These are phyloP conservation scores for Ambrosia trifida DNA, from an alignment of 129 eudicot species.

Conservation along the genomic window DNA sequence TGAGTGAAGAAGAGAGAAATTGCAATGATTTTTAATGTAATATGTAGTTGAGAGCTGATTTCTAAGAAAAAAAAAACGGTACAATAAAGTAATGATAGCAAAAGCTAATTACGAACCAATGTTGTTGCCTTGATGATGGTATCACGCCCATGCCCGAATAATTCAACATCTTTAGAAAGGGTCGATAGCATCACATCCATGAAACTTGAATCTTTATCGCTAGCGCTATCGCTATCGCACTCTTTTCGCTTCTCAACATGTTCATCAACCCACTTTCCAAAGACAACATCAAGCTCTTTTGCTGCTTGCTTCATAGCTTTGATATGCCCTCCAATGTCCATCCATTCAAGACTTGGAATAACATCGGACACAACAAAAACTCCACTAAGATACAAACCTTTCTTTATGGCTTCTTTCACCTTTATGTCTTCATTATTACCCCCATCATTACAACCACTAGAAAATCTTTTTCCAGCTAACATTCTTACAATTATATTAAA, in stretches of 20 bases:
- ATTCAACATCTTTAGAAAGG: constrained; percentile 25
- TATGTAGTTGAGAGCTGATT: too few species aligned
- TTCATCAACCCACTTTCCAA: constrained; percentile 52
- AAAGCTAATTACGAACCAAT: constrained; percentile 32
- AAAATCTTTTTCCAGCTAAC: constrained; percentile 57
- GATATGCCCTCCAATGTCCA: constrained; percentile 66
- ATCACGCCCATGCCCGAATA: constrained; percentile 29
- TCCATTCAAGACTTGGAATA: constrained; percentile 51
- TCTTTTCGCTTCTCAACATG: constrained; percentile 36
- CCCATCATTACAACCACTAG: constrained; percentile 10
- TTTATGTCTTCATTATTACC: constrained; percentile 25
- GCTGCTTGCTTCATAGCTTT: constrained; percentile 47
- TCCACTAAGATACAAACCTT: constrained; percentile 57
- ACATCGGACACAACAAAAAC: constrained; percentile 57
- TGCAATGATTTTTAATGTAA: too few species aligned
- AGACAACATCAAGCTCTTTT: constrained; percentile 43
- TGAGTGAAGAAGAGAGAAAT: too few species aligned
- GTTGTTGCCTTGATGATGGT: constrained; percentile 60
- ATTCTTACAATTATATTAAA: constrained; percentile 39
- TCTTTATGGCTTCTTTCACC: constrained; percentile 49
- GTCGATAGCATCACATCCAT: constrained; percentile 56
- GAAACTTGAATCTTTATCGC: constrained; percentile 37
- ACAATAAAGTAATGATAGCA: not conserved
- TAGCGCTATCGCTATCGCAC: not conserved
- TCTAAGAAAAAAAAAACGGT: not conserved